These are phyloP conservation scores for Colletotrichum costaricense DNA, from an alignment of 2,329 filamentous ascomycete genomes.

Conservation along the genomic window DNA sequence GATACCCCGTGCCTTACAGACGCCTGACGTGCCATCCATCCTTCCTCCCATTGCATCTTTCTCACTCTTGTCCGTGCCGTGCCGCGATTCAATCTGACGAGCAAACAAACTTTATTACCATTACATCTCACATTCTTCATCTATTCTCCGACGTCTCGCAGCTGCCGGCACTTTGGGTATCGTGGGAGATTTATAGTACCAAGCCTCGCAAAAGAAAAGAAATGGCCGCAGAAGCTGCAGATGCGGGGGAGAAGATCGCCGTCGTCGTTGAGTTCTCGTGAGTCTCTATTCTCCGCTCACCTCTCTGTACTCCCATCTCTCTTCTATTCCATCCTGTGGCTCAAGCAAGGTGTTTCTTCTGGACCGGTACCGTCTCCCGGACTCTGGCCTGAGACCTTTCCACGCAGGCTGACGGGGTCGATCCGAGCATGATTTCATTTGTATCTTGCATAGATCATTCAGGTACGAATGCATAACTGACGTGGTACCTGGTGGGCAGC, in stretches of 20 bases:
- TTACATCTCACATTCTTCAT: slow-evolving; percentile 29
- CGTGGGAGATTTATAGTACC: slow-evolving; percentile 1
- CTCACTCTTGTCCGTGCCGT: slow-evolving; percentile 18
- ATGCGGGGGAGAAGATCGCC: slow-evolving; percentile 52
- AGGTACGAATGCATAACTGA: slow-evolving; percentile 19
- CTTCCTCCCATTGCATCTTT: slow-evolving; percentile 9
- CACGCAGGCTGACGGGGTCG: slow-evolving; percentile 1
- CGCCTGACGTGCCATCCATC: background rate
- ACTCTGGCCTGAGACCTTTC: background rate
- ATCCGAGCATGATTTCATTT: background rate
- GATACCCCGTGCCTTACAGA: background rate
- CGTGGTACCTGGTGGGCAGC: slow-evolving; percentile 54
- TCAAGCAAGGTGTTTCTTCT: slow-evolving; percentile 1
- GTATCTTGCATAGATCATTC: slow-evolving; percentile 5
- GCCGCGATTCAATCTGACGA: background rate
- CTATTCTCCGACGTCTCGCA: slow-evolving; percentile 29
- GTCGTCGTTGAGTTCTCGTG: slow-evolving; percentile 79
- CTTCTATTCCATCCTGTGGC: background rate
- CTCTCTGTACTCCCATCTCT: background rate
- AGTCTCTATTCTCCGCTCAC: slow-evolving; percentile 39
- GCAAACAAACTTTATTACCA: slow-evolving; percentile 30
- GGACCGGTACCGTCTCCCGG: background rate
- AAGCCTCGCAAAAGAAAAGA: slow-evolving; percentile 11
- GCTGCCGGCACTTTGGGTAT: slow-evolving; percentile 13
- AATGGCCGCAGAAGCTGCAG: slow-evolving; percentile 30